These are phyloP conservation scores for Phytophthora hybrid DNA, from an alignment of 352 stramenopile genomes.

Conservation along the genomic window DNA sequence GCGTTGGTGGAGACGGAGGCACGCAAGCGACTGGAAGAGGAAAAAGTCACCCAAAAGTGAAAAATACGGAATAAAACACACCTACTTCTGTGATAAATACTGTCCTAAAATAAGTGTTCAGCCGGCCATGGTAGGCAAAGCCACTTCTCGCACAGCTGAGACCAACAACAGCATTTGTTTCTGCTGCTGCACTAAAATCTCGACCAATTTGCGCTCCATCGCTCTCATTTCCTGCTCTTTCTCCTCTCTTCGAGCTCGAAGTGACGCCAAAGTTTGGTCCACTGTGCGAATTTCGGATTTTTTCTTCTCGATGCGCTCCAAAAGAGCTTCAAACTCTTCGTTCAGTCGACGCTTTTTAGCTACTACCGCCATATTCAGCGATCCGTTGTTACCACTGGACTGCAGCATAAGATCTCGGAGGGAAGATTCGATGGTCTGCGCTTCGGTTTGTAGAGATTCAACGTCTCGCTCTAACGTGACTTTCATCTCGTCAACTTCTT, in stretches of 20 bases:
- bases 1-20: slow-evolving; percentile 71
- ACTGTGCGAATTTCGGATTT: slow-evolving; percentile 63
- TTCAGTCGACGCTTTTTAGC: slow-evolving; percentile 85
- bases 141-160: slow-evolving; percentile 51
- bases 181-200: slow-evolving; percentile 88
- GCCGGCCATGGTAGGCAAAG: slow-evolving; percentile 18
- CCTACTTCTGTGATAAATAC: slow-evolving; percentile 32
- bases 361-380: slow-evolving; percentile 68
- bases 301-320: slow-evolving; percentile 81
- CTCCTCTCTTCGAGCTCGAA: slow-evolving; percentile 62
- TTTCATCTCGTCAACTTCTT: slow-evolving; percentile 78
- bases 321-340: slow-evolving; percentile 80
- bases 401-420: slow-evolving; percentile 74
- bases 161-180: slow-evolving; percentile 76
- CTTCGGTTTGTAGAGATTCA: slow-evolving; percentile 64
- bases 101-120: slow-evolving; percentile 9
- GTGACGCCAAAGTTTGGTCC: slow-evolving; percentile 66
- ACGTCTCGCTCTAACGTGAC: slow-evolving; percentile 61
- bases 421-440: slow-evolving; percentile 59
- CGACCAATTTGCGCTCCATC: slow-evolving; percentile 83
- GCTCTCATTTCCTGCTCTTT: slow-evolving; percentile 83
- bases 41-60: slow-evolving; percentile 34
- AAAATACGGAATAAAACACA: slow-evolving; percentile 5
- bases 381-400: slow-evolving; percentile 24
- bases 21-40: slow-evolving; percentile 63